Base-by-base conservation (phyloP, 495 filamentous ascomycete genomes). In the Penicillium arizonense region DNA sequence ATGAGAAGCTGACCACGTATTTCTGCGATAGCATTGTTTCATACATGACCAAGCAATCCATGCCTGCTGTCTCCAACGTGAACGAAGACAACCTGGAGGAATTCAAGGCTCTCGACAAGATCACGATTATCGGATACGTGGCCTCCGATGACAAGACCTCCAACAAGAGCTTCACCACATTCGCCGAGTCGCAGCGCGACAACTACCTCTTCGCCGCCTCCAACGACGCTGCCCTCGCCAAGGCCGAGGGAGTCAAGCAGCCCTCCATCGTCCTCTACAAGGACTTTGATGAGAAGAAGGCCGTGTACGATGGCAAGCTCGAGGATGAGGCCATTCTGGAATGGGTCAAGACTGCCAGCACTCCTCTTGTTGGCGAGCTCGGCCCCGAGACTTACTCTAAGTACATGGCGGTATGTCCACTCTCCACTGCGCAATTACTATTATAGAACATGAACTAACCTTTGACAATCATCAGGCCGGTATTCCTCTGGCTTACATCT, bases 1-100 rank as follows among this genome's bases (percentile, higher is more conserved):
- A 16, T 23, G 8, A 13, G 3, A 11, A 16, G 47, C 69, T 81
- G 59, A 79, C 49, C n/a, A 2, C 18, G 40, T 38, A 32, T 44
- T 40, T 50, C 18, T 3, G 43, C 11, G 35, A 16, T 46, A 94
- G 89, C 41, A 96, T 98, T 71, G 86, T 95, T 35, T 98, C 94
- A 21, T 97, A 96, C 79, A 99, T 99, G 94, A 88, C 87, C 68
- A 99, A 99, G 81, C 95, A 99, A 77, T 87, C 88, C 16, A 84
- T 99, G 49, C 94, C 94, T 28, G 89, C 94, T 45, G 92, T 99
- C 47, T 96, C 93, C 2, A 67, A 79, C 39, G 76, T 97, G 39
- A 86, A 79, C 60, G 82, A 84, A 58, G 88, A 94, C 45, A 89
- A 85, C 49, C 75, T 97, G 23, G 89, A 91, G 63, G 92, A 96